These are phyloP conservation scores for Quercus aquifolioides DNA, from an alignment of 306 rosid genomes.

Conservation along the genomic window DNA sequence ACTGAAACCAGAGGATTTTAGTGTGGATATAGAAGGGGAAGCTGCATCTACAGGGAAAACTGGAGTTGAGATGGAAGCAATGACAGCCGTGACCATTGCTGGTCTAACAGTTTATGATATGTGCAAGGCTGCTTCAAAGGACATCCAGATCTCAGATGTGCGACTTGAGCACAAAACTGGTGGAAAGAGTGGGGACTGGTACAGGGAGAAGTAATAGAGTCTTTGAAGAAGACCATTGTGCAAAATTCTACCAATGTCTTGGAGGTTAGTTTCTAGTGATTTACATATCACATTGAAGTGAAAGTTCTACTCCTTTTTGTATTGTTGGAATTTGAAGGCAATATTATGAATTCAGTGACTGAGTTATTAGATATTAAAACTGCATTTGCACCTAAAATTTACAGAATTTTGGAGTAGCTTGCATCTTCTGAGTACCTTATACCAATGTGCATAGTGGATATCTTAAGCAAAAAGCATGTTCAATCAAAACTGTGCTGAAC, in stretches of 20 bases:
- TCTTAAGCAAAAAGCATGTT: not conserved
- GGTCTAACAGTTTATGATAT: conserved; percentile 85
- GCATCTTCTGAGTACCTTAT: not conserved
- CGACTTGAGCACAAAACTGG: conserved; percentile 71
- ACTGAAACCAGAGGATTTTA: conserved; percentile 53
- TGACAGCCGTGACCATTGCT: conserved; percentile 74
- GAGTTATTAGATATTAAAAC: not conserved
- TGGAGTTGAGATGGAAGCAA: conserved; percentile 93
- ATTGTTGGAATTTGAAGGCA: not conserved
- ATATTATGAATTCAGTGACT: not conserved
- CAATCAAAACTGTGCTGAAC: not conserved
- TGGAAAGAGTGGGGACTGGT: conserved; percentile 90
- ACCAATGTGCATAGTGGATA: not conserved
- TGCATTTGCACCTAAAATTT: not conserved
- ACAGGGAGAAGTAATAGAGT: conserved; percentile 30
- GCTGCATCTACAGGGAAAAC: conserved; percentile 60
- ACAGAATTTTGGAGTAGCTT: not conserved
- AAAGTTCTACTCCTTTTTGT: not conserved
- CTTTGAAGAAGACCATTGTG: not conserved
- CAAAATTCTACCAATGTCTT: not conserved
- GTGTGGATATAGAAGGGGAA: conserved; percentile 79
- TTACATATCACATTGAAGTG: not conserved
- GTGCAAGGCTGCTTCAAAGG: conserved; percentile 95
- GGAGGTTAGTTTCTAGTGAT: not conserved
- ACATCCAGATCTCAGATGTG: conserved; percentile 59